Percentiles rank a stretch among this genome's conserved stretches.
phyloP scores from a whole-genome alignment of 495 filamentous ascomycete species.

The Ascobolus immersus region DNA sequence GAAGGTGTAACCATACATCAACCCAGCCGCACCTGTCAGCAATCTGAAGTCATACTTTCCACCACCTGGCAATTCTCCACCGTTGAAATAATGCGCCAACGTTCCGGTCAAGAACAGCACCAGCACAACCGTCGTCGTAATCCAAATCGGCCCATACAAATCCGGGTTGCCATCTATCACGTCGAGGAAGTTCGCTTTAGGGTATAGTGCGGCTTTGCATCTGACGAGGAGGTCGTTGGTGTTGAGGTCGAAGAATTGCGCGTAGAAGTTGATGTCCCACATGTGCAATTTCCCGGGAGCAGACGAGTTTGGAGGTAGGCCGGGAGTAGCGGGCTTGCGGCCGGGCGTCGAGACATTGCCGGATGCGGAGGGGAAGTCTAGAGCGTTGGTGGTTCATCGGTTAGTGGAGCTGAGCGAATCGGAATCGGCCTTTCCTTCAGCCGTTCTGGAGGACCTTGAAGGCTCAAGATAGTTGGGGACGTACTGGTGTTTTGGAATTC shows the following conservation, averaged over 20 bases:
- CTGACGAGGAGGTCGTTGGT: slow-evolving; percentile 63
- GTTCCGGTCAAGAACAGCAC: slow-evolving; percentile 89
- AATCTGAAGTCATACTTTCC: slow-evolving; percentile 76
- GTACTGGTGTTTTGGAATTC: slow-evolving; percentile 89
- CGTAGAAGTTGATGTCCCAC: slow-evolving; percentile 82
- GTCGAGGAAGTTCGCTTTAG: slow-evolving; percentile 81
- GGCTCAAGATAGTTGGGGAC: no score
- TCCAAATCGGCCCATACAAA: slow-evolving; percentile 57
- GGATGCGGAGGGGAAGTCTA: slow-evolving; percentile 28
- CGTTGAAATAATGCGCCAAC: slow-evolving; percentile 60
- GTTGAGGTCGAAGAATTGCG: slow-evolving; percentile 94
- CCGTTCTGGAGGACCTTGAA: background rate
- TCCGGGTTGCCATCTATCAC: slow-evolving; percentile 19
- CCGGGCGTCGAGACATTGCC: slow-evolving; percentile 32
- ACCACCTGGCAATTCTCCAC: slow-evolving; percentile 24
- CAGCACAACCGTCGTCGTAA: slow-evolving; percentile 87
- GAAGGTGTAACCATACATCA: slow-evolving; percentile 79
- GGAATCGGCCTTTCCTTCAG: background rate
- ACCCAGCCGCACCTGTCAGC: slow-evolving; percentile 54
- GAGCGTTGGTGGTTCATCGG: slow-evolving; percentile 30
- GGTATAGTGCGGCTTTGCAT: slow-evolving; percentile 62
- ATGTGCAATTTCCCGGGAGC: slow-evolving; percentile 25
- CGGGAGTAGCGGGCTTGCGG: slow-evolving; percentile 30
- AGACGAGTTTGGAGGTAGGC: slow-evolving; percentile 9
- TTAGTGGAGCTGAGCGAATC: slow-evolving; percentile 7